Base-by-base conservation (phyloP, 164 flowering plant genomes). In the Akebia trifoliata region DNA sequence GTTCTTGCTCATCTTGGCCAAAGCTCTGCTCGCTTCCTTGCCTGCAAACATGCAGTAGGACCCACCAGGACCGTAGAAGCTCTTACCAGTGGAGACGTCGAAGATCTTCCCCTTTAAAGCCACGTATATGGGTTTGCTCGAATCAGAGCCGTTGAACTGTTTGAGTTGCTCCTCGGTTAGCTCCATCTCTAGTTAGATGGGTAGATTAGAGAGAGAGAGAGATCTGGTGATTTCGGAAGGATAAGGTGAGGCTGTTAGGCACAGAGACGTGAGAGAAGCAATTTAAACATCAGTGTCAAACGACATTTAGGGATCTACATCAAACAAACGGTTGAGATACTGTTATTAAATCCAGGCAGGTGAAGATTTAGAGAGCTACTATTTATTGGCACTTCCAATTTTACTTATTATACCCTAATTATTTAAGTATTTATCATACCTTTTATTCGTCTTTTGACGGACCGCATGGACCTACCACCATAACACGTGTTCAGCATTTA, bases 1-100 rank as follows among this genome's bases (percentile, higher is more conserved):
- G 59, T 80, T 75, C 83, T 89, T 92, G 86, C 87, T 86, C 98
- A 92, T 92, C 80, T 86, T 92, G 30, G 83, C 96, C 4, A 92
- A 80, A 7, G 96, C 98, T 45, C 95, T 66, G 76, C 83, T 89
- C 18, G 98, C 90, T 60, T 92, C 96, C 59, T 82, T 85, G 42
- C 98, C 98, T 28, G 98, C 86, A 72, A 92, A 92, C 74, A 84
- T 71, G 64, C 64, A 70, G 78, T 92, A 92, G 7, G 87, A 28
- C 8, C 95, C 98, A 42, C 98, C 98, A 18, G 95, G 93, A 15
- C 96, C 97, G 77, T 92, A 92, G 76, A 92, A 92, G 63, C 80
- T 76, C 35, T 68, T 75, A 8, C 85, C 98, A 60, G 86, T 14
- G 20, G 87, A 75, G 53, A 89, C 97, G 67, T 92, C 91, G 76